These are phyloP conservation scores for Paraphoma sp. DNA, from an alignment of 2,329 filamentous ascomycete species.

Conservation along the genomic window DNA sequence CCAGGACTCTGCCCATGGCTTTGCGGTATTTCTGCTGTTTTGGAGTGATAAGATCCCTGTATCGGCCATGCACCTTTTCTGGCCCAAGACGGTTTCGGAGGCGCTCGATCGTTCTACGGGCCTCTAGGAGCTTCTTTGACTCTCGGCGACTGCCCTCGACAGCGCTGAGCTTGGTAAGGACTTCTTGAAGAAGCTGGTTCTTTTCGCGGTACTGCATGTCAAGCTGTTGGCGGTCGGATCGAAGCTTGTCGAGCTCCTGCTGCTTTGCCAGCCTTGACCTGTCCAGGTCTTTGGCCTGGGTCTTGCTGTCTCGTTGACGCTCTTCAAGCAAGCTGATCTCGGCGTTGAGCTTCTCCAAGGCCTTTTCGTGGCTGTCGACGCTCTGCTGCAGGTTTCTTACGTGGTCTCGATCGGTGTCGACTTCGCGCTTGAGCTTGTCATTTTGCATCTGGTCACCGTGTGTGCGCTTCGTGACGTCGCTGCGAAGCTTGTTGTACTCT, in stretches of 20 bases:
- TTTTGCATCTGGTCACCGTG: constrained; percentile 82
- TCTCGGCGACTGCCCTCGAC: constrained; percentile 86
- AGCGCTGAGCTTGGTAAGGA: constrained; percentile 80
- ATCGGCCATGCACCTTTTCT: constrained; percentile 81
- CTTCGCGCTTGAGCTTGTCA: constrained; percentile 84
- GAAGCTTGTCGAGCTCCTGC: constrained; percentile 78
- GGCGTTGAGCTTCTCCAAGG: constrained; percentile 74
- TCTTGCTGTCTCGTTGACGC: constrained; percentile 69
- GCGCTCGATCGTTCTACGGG: constrained; percentile 82
- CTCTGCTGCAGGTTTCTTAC: constrained; percentile 89
- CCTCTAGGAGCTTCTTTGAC: constrained; percentile 77
- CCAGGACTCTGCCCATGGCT: constrained; percentile 89
- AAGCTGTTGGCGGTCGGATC: constrained; percentile 53
- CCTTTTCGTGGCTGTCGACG: constrained; percentile 78
- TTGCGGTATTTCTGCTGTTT: constrained; percentile 98
- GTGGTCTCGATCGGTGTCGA: constrained; percentile 90
- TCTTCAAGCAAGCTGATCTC: constrained; percentile 75
- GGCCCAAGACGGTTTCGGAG: constrained; percentile 85
- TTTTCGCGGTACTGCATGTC: constrained; percentile 85
- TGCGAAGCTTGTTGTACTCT: constrained; percentile 84
- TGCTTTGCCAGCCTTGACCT: constrained; percentile 87
- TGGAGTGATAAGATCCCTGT: constrained; percentile 90
- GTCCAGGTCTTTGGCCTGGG: constrained; percentile 70
- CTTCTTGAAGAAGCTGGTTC: constrained; percentile 87
- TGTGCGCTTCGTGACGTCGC: constrained; percentile 83